phyloP scores from a whole-genome alignment of 179 eudicot species.

The Sideroxylon spinosum region DNA sequence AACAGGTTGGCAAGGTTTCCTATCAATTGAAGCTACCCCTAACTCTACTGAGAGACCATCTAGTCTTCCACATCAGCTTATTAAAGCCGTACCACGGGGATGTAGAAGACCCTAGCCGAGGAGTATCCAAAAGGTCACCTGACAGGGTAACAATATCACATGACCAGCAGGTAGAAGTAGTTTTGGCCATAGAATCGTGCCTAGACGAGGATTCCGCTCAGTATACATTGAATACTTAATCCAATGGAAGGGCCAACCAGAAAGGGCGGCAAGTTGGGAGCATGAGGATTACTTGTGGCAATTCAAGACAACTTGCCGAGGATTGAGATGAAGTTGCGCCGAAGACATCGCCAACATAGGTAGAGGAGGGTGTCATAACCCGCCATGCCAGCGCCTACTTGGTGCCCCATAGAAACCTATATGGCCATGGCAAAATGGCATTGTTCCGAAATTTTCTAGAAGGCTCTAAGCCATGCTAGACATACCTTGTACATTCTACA shows the following conservation, averaged over 20 bases:
- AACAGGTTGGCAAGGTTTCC: conserved; percentile 12
- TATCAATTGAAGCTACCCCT: neutral
- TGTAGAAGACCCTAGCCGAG: neutral
- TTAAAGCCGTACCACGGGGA: neutral
- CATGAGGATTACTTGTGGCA: neutral
- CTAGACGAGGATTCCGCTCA: neutral
- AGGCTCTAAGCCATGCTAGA: too few relatives aligned
- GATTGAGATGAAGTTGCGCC: too few relatives aligned
- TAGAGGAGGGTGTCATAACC: too few relatives aligned
- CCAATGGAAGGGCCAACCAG: neutral
- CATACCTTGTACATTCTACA: too few relatives aligned
- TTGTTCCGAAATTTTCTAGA: too few relatives aligned
- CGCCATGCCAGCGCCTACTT: too few relatives aligned
- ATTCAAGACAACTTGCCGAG: too few relatives aligned
- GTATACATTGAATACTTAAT: neutral
- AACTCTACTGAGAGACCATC: neutral
- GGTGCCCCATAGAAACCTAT: too few relatives aligned
- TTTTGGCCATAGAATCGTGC: neutral
- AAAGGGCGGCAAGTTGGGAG: neutral
- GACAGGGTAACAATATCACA: neutral
- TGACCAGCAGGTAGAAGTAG: neutral
- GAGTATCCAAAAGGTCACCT: neutral
- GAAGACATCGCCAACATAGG: too few relatives aligned
- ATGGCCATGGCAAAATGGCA: too few relatives aligned
- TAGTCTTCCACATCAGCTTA: neutral